Evolutionary conservation across 148 eudicot genomes (phyloP).

Genomic region (Camellia lanceoleosa): DNA sequence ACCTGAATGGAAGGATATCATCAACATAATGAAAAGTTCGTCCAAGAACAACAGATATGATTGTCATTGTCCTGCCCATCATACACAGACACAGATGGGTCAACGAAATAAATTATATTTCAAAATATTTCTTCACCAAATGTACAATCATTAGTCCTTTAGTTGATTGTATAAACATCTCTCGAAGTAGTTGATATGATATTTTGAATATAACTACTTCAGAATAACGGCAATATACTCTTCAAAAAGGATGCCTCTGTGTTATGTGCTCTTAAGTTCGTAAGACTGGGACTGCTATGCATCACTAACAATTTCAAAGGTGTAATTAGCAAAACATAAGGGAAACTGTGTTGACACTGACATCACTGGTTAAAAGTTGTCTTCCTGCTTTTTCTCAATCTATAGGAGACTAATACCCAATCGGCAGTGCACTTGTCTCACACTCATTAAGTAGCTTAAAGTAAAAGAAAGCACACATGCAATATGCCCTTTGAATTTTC

Average conservation of each 20-base stretch:
- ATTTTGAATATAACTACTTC: not conserved
- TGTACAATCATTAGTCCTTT: not conserved
- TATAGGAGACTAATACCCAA: not conserved
- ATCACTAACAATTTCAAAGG: too few relatives aligned
- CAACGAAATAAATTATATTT: not conserved
- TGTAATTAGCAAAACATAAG: too few relatives aligned
- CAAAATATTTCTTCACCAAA: not conserved
- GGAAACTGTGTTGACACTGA: too few relatives aligned
- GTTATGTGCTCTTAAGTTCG: not conserved
- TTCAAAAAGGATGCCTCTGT: not conserved
- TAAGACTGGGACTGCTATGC: too few relatives aligned
- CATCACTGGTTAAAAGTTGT: too few relatives aligned
- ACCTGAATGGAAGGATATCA: conserved; percentile 24
- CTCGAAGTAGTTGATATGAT: too few relatives aligned
- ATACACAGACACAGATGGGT: conserved; percentile 7
- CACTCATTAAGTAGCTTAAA: too few relatives aligned
- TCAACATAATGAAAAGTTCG: conserved; percentile 29
- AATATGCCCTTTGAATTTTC: not conserved
- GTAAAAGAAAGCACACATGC: not conserved
- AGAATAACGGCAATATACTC: not conserved
- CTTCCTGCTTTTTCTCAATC: not conserved
- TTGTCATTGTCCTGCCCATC: conserved; percentile 73
- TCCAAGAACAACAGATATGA: conserved; percentile 83
- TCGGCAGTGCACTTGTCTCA: too few relatives aligned
- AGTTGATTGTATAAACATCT: too few relatives aligned